phyloP scores from a whole-genome alignment of 2,329 filamentous ascomycete genomes.

The Mycosphaerella sp. region DNA sequence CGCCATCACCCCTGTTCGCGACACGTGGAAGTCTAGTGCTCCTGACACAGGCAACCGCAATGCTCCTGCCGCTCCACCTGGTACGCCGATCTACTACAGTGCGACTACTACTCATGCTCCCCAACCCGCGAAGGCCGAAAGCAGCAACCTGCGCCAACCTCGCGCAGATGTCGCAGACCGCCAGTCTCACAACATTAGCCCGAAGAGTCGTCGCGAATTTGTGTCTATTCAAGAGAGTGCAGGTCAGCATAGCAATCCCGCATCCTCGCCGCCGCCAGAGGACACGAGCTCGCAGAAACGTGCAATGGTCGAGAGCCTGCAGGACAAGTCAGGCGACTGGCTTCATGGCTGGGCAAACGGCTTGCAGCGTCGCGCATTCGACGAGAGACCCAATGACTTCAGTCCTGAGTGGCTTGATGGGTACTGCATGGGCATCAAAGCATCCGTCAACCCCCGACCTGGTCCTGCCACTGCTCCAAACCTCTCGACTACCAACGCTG shows the following conservation, averaged over 20 bases:
- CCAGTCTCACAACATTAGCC: slow-evolving; percentile 27
- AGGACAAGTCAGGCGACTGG: slow-evolving; percentile 28
- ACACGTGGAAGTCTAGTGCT: neutral
- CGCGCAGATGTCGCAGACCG: slow-evolving; percentile 19
- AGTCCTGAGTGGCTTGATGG: slow-evolving; percentile 31
- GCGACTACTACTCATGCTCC: slow-evolving; percentile 12
- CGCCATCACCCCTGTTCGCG: slow-evolving; percentile 5
- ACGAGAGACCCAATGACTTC: slow-evolving; percentile 3
- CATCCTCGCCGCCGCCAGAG: slow-evolving; percentile 17
- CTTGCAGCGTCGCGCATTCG: slow-evolving; percentile 27
- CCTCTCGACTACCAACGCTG: neutral
- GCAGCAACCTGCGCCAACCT: neutral
- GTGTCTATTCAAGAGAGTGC: slow-evolving; percentile 28
- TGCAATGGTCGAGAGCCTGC: slow-evolving; percentile 20
- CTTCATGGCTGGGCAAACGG: slow-evolving; percentile 32
- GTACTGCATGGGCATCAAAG: slow-evolving; percentile 30
- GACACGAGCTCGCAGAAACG: slow-evolving; percentile 14
- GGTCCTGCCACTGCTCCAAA: slow-evolving; percentile 26
- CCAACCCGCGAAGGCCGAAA: slow-evolving; percentile 9
- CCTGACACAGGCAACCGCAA: slow-evolving; percentile 13
- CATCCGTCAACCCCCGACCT: neutral
- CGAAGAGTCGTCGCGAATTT: slow-evolving; percentile 29
- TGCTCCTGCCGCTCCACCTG: slow-evolving; percentile 25
- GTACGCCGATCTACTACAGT: slow-evolving; percentile 24
- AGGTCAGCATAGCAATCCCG: slow-evolving; percentile 6